Conservation (phyloP, 805 yeast species). For the Wickerhamiella parazyma region DNA sequence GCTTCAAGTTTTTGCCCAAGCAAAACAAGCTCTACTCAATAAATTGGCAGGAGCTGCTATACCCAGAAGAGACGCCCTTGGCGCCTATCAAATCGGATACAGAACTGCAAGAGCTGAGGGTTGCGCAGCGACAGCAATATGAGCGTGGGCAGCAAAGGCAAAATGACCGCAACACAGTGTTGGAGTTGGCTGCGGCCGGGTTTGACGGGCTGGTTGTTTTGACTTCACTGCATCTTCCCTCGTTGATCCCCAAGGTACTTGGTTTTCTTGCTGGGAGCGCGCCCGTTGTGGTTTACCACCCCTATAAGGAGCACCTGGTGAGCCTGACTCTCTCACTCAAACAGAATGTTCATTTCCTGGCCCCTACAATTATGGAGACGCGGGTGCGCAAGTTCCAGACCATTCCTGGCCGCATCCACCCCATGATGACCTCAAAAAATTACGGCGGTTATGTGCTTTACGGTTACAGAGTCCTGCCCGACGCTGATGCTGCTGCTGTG, state of each 20-base stretch:
- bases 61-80: conserved; percentile 51
- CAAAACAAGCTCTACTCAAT: conserved; percentile 54
- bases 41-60: conserved; percentile 66
- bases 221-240: conserved; percentile 55
- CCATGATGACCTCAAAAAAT: conserved; percentile 83
- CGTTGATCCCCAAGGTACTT: conserved; percentile 47
- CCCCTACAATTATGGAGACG: conserved; percentile 72
- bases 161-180: conserved; percentile 20
- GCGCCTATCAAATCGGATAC: conserved; percentile 34
- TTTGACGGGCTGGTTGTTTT: conserved; percentile 70
- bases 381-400: conserved; percentile 82
- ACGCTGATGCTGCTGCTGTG: conserved; percentile 54
- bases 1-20: conserved; percentile 48
- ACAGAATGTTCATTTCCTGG: conserved; percentile 56
- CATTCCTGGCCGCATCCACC: conserved; percentile 87
- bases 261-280: conserved; percentile 70
- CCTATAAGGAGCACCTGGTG: conserved; percentile 64
- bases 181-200: conserved; percentile 33
- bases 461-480: conserved; percentile 69
- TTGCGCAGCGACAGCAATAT: conserved; percentile 32
- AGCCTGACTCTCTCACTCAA: conserved; percentile 58
- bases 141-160: too few species aligned
- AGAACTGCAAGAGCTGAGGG: conserved; percentile 41
- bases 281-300: conserved; percentile 71
- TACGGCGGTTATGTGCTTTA: conserved; percentile 80